These are phyloP conservation scores for Eucalyptus coolabah DNA, from an alignment of 345 rosid species.

Conservation along the genomic window DNA sequence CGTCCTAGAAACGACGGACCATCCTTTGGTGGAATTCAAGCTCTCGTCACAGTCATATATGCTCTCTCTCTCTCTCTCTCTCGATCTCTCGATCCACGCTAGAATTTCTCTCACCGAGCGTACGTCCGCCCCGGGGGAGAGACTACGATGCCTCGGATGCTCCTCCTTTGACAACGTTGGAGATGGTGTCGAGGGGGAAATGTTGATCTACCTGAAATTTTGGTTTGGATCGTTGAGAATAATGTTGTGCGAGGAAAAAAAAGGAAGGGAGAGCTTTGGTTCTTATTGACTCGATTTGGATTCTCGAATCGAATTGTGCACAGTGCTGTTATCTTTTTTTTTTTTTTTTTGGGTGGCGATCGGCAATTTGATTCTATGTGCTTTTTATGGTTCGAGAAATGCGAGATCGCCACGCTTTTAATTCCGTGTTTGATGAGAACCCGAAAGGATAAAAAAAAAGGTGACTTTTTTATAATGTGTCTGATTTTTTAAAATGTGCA, in stretches of 20 bases:
- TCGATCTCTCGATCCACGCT: background rate
- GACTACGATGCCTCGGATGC: background rate
- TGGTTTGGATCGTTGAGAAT: background rate
- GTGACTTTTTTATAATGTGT: background rate
- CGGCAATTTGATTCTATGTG: fast-evolving
- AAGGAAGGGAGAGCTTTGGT: background rate
- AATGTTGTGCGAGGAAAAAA: background rate
- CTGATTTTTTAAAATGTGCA: fast-evolving
- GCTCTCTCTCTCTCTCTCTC: background rate
- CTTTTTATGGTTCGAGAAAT: background rate
- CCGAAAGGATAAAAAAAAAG: background rate
- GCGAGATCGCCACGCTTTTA: background rate
- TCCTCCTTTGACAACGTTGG: background rate
- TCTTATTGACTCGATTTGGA: background rate
- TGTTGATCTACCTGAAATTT: background rate
- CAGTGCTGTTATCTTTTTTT: background rate
- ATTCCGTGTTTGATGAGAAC: background rate
- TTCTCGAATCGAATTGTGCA: background rate
- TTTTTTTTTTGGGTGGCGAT: no score
- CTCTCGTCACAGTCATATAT: no score
- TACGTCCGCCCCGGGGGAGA: background rate
- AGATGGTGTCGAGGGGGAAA: background rate
- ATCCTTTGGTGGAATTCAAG: background rate
- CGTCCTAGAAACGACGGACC: background rate
- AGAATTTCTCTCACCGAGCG: background rate